A percentile compares a stretch with the other conserved stretches of the same genome.
Conservation (phyloP, 1,139 yeast genomes). For the Protomyces inouyei region DNA sequence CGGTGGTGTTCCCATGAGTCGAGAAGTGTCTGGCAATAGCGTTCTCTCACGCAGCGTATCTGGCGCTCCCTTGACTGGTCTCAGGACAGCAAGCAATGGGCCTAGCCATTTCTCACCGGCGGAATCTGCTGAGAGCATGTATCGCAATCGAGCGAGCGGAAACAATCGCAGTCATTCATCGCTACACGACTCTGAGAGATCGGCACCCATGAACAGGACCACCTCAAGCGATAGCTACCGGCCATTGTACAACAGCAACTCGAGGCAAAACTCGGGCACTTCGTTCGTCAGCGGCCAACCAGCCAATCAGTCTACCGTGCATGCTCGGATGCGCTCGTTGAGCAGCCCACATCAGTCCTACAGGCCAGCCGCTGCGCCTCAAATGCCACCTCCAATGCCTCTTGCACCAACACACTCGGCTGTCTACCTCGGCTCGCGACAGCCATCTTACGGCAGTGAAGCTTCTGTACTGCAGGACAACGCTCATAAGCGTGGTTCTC, state of each 20-base stretch:
- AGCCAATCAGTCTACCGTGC: constrained; percentile 6
- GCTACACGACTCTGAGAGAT: constrained; percentile 11
- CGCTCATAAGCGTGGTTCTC: not conserved
- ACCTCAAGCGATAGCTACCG: constrained; percentile 12
- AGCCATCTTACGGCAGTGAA: not conserved
- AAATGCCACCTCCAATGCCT: constrained; percentile 24
- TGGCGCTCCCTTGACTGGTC: constrained; percentile 23
- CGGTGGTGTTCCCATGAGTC: constrained; percentile 25
- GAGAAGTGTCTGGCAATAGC: constrained; percentile 18
- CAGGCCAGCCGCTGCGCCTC: constrained; percentile 7
- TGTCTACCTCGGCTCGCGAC: not conserved
- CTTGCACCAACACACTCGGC: not conserved
- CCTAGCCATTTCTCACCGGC: constrained; percentile 18
- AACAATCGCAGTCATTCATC: constrained; percentile 19
- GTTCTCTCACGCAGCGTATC: constrained; percentile 24
- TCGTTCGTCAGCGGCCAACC: constrained; percentile 6
- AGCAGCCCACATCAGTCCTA: constrained; percentile 23
- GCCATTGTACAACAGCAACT: not conserved
- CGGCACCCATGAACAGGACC: constrained; percentile 16
- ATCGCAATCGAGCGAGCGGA: not conserved
- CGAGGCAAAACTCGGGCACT: constrained; percentile 4
- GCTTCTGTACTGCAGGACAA: not conserved
- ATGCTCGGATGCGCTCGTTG: constrained; percentile 21
- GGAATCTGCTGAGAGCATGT: constrained; percentile 7
- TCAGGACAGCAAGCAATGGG: constrained; percentile 1